These are phyloP conservation scores for Cenchrus fungigraminus DNA, from an alignment of 176 grass and related monocot genomes.

Conservation along the genomic window DNA sequence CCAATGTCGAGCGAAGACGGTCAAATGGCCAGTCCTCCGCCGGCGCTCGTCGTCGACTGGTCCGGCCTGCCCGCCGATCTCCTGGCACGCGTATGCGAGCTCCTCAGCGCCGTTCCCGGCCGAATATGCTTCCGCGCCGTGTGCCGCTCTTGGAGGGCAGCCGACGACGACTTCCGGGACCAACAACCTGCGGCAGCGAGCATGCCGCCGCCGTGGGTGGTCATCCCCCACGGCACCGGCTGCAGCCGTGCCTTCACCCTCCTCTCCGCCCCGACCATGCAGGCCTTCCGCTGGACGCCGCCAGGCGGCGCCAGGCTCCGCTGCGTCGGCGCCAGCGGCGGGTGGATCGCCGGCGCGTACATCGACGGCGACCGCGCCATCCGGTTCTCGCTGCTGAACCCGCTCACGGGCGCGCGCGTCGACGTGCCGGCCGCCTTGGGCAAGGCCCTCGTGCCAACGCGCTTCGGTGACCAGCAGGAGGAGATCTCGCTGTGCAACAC, in stretches of 20 bases:
- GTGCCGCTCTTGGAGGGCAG: too few species aligned
- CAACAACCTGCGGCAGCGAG: too few species aligned
- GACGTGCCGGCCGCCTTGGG: background rate
- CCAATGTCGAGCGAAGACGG: background rate
- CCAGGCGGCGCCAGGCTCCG: background rate
- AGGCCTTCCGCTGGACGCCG: constrained; percentile 5
- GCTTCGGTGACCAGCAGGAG: background rate
- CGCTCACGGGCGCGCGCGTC: background rate
- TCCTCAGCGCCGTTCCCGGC: background rate
- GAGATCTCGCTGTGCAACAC: background rate
- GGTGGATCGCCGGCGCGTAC: constrained; percentile 27
- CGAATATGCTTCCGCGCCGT: constrained; percentile 25
- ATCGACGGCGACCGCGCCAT: background rate
- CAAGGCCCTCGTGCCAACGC: background rate
- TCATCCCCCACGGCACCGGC: background rate
- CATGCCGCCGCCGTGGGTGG: background rate
- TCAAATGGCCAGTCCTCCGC: background rate
- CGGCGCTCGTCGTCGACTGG: background rate
- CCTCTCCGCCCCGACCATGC: constrained; percentile 2
- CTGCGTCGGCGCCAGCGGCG: constrained; percentile 29
- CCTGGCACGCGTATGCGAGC: background rate
- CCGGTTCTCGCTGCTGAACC: constrained; percentile 14
- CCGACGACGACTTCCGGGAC: too few species aligned
- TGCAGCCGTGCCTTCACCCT: constrained; percentile 14
- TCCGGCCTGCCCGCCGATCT: background rate